Evolutionary conservation across 2,329 filamentous ascomycete species (phyloP), one percentile per base, ranked within the genome.

Genomic region (Diaporthe vexans): DNA sequence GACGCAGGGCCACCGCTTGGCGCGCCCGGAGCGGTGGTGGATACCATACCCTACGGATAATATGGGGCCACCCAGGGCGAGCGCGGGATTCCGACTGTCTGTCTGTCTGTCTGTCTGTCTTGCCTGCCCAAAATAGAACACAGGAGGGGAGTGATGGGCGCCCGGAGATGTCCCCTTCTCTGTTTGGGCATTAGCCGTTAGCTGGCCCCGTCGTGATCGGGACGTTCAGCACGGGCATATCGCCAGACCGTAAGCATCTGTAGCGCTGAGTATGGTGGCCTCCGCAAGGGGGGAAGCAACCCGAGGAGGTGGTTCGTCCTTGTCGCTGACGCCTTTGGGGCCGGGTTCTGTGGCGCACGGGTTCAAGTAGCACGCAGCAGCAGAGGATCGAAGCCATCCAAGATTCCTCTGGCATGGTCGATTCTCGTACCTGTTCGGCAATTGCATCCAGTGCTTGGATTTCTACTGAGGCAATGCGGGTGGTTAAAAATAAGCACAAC

Each of bases 11-110:
- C 29, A 48, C 33, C n/a, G 51, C 69, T 58, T 72, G 69, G 61
- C 46, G 69, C 37, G 54, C 69, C 57, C 69, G 69, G 69, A 63
- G 69, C 69, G 69, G 57, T 72, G 46, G 69, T 72, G 69, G 69
- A 63, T 59, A 72, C 40, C 17, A 43, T 43, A 43, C 69, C 26
- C 56, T 37, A 52, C 69, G 69, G 57, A n/a, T 52, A 26, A 46
- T 63, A 72, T 52, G 43, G 48, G 54, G 48, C 61, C 61, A 37
- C 24, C 69, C 24, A 70, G 33, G 33, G 21, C 26, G 33, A 51
- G 69, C 15, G 43, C 46, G 56, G 51, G 35, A 26, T 26, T 15
- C 24, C 19, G 40, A n/a, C 13, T 40, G 40, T 17, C 40, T 1
- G 29, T 26, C 35, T 71, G 1, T 43, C 40, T 43, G 35, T 37